Evolutionary conservation across 495 filamentous ascomycete species (phyloP), one percentile per base, ranked within the genome.

Genomic region (Penicillium bovifimosum): DNA sequence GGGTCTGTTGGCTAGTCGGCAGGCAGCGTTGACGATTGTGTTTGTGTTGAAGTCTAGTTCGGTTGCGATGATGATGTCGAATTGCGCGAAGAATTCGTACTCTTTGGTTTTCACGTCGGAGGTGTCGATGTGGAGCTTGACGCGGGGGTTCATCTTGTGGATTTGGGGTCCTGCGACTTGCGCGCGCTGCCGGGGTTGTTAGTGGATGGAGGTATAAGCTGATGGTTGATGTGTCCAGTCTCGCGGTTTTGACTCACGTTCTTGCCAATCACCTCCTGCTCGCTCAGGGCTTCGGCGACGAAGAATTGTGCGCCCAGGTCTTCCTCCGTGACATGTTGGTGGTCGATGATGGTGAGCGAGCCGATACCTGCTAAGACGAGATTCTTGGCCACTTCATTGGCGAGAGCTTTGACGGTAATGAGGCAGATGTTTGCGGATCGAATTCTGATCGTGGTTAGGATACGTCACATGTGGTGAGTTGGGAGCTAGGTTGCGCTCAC

Each of bases 301-400:
- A 96, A 92, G 73, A 96, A 97, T 63, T 96, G 88, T 9, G 89
- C 81, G 28, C 90, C 85, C 1, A 97, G 74, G 68, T 98, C 93
- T 43, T 88, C 79, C 58, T 88, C 85, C 9, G 80, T 86, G 53
- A 96, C 86, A 5, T 72, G 43, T 50, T 86, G 85, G 65, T 89
- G 81, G 69, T 97, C 95, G 50, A 93, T 74, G 50, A 98, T 83
- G 6, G 95, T 96, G 29, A 98, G 73, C 8, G 90, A 92, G 41
- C 88, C 88, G 55, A 98, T 91, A 14, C 93, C 93, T 20, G 95
- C 91, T 7, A 98, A 75, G 36, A 96, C 93, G n/a, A 98, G 81
- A 62, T 96, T 97, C 69, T 98, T 98, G 38, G 93, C 91, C 35
- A 96, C 84, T 66, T 98, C 93, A 65, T 90, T 96, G 17, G 87